Conservation (phyloP, 139 green algal genomes). For the Trebouxia sp. region DNA sequence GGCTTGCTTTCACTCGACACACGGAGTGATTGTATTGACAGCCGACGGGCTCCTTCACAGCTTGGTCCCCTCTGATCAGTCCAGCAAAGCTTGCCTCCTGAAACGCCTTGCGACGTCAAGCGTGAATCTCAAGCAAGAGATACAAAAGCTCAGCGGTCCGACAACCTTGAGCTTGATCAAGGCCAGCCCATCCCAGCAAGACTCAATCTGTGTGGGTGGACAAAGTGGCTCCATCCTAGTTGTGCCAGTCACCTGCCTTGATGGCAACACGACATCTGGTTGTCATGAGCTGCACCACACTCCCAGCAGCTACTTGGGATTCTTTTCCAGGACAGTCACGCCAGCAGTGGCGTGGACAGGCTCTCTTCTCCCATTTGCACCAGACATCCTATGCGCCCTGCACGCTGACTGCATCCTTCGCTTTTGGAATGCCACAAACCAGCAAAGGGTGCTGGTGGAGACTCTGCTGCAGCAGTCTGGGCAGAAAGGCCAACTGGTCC, state of each 20-base stretch:
- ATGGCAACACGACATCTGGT: not conserved
- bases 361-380: not conserved
- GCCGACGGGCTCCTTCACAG: not conserved
- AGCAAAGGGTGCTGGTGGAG: not conserved
- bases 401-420: conserved; percentile 1
- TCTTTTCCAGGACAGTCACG: not conserved
- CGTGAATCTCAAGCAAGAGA: not conserved
- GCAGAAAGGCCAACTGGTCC: not conserved
- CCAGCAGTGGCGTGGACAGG: not conserved
- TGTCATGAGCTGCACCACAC: not conserved
- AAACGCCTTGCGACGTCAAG: not conserved
- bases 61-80: not conserved
- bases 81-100: not conserved
- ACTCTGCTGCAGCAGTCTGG: conserved; percentile 9
- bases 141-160: not conserved
- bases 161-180: not conserved
- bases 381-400: not conserved
- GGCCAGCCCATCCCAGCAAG: not conserved
- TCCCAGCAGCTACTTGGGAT: not conserved
- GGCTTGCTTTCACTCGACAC: not conserved
- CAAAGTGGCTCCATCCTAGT: not conserved
- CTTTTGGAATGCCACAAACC: not conserved
- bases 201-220: not conserved
- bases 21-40: not conserved
- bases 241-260: not conserved